These are phyloP conservation scores for Singerocomus rubriflavus DNA, from an alignment of 1,284 basidiomycete genomes.

Conservation along the genomic window DNA sequence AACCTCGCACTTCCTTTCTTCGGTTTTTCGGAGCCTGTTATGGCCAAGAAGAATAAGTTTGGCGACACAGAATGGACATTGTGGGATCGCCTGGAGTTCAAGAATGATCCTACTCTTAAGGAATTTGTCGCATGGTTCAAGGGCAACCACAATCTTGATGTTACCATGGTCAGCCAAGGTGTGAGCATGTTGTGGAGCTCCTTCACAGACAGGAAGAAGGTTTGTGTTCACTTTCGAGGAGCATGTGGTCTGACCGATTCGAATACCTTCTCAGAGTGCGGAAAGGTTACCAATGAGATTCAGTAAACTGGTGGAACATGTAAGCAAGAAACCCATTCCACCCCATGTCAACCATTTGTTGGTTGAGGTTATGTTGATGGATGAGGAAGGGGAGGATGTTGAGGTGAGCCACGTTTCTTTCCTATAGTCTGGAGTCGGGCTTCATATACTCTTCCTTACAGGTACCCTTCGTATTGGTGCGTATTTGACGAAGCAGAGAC, in stretches of 20 bases:
- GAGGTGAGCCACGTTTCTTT: conserved; percentile 49
- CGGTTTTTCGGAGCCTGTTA: conserved; percentile 98
- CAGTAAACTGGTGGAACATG: conserved; percentile 87
- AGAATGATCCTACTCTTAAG: conserved; percentile 84
- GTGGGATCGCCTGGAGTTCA: conserved; percentile 97
- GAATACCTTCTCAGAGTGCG: conserved; percentile 55
- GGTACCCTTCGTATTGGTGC: conserved; percentile 72
- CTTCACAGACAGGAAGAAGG: conserved; percentile 91
- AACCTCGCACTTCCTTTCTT: conserved; percentile 99
- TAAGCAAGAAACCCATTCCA: conserved; percentile 90
- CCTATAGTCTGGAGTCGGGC: not conserved
- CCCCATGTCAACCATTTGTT: conserved; percentile 79
- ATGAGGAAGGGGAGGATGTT: conserved; percentile 87
- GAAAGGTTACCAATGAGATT: conserved; percentile 89
- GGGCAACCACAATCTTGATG: conserved; percentile 80
- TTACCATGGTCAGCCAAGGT: conserved; percentile 96
- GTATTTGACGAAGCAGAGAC: conserved; percentile 36
- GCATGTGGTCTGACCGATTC: not conserved
- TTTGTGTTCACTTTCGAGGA: conserved; percentile 24
- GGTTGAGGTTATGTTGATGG: conserved; percentile 93
- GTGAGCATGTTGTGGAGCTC: conserved; percentile 98
- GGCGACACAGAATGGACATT: conserved; percentile 91
- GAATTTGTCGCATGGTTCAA: conserved; percentile 88
- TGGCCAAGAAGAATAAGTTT: conserved; percentile 89
- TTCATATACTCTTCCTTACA: conserved; percentile 22